phyloP scores from a whole-genome alignment of 2,329 filamentous ascomycete species.

The Aureobasidium melanogenum region DNA sequence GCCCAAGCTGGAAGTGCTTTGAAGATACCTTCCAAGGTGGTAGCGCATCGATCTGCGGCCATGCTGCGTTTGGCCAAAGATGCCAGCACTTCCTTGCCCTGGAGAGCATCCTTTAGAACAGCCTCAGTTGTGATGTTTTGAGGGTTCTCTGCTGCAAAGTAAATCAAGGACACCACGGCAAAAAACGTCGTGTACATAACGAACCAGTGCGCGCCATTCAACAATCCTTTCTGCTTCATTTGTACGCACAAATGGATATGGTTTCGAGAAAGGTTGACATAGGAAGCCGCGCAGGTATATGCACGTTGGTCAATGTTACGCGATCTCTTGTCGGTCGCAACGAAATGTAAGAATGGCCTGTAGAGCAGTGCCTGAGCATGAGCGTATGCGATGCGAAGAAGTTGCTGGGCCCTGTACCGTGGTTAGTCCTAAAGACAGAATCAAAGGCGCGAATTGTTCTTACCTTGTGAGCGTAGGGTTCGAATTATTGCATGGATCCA shows the following conservation, averaged over 20 bases:
- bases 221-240: conserved; percentile 63
- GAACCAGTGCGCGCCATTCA: conserved; percentile 83
- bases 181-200: conserved; percentile 79
- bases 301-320: conserved; percentile 62
- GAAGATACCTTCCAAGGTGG: conserved; percentile 70
- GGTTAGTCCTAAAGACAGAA: conserved; percentile 3
- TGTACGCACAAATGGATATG: conserved; percentile 73
- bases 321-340: conserved; percentile 49
- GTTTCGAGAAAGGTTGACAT: conserved; percentile 58
- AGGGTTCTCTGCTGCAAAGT: conserved; percentile 72
- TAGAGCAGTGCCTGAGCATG: conserved; percentile 79
- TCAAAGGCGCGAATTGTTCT: conserved; percentile 23
- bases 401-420: conserved; percentile 51
- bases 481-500: conserved; percentile 72
- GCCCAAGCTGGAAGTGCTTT: conserved; percentile 61
- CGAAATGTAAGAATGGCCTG: conserved; percentile 74
- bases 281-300: conserved; percentile 64
- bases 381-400: conserved; percentile 70
- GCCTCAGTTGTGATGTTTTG: conserved; percentile 66
- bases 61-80: conserved; percentile 74
- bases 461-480: conserved; percentile 64
- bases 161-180: conserved; percentile 68
- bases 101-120: conserved; percentile 73
- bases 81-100: conserved; percentile 74
- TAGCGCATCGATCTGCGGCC: conserved; percentile 79